Percentiles rank a stretch among this genome's conserved stretches.
phyloP scores from a whole-genome alignment of 2,329 filamentous ascomycete genomes.

The Aspergillus brasiliensis region DNA sequence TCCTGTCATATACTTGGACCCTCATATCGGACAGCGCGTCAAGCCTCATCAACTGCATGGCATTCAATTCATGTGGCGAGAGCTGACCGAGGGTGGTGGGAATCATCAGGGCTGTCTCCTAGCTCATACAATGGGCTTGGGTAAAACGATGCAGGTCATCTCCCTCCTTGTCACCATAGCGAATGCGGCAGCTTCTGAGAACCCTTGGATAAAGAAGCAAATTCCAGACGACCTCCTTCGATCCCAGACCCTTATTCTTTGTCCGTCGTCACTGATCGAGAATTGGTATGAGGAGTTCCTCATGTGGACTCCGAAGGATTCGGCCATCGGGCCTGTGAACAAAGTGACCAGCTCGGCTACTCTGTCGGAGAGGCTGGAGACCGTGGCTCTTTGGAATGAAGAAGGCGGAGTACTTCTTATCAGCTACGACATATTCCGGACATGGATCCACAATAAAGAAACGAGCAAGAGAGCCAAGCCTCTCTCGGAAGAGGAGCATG shows the following conservation, averaged over 20 bases:
- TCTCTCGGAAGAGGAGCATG: constrained; percentile 41
- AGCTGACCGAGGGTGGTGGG: constrained; percentile 67
- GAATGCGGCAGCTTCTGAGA: constrained; percentile 62
- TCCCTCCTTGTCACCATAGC: constrained; percentile 76
- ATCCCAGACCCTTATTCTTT: constrained; percentile 71
- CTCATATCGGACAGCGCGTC: constrained; percentile 64
- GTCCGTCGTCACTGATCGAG: constrained; percentile 71
- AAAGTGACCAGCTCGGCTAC: constrained; percentile 54
- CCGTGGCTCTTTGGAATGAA: constrained; percentile 62
- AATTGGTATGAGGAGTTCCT: constrained; percentile 83
- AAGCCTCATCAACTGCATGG: constrained; percentile 81
- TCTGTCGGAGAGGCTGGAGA: constrained; percentile 43
- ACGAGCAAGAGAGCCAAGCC: constrained; percentile 26
- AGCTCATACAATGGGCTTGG: constrained; percentile 88
- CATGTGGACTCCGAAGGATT: constrained; percentile 63
- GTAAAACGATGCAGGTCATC: constrained; percentile 91
- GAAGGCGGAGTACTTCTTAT: constrained; percentile 74
- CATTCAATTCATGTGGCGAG: constrained; percentile 86
- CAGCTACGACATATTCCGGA: constrained; percentile 71
- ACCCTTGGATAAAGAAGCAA: constrained; percentile 62
- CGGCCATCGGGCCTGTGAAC: constrained; percentile 58
- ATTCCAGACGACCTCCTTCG: constrained; percentile 66
- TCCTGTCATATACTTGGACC: constrained; percentile 57
- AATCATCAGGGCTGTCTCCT: constrained; percentile 74
- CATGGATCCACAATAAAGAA: constrained; percentile 41